A percentile compares a stretch with the other conserved stretches of the same genome.
phyloP scores from a whole-genome alignment of 345 rosid species.

The Cochlearia excelsa region DNA sequence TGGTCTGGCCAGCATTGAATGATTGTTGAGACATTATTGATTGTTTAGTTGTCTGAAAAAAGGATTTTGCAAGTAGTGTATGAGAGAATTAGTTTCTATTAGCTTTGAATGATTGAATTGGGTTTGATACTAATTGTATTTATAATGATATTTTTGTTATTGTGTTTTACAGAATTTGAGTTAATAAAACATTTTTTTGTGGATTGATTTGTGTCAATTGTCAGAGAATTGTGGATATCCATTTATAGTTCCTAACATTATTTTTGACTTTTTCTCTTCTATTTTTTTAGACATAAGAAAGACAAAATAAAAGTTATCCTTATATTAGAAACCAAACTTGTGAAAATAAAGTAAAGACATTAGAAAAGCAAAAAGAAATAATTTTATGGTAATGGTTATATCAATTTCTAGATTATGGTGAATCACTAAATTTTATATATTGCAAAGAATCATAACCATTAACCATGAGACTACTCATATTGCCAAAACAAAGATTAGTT shows the following conservation, averaged over 20 bases:
- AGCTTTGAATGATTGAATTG: conserved; percentile 24
- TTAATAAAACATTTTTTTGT: conserved; percentile 6
- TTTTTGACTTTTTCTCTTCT: conserved; percentile 17
- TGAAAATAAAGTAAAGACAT: too few species aligned
- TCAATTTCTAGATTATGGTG: too few species aligned
- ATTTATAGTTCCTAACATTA: conserved; percentile 14
- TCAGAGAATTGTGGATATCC: conserved; percentile 31
- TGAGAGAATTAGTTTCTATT: conserved; percentile 9
- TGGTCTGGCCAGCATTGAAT: conserved; percentile 33
- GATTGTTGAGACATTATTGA: conserved; percentile 36
- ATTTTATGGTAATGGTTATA: too few species aligned
- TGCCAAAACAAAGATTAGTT: too few species aligned
- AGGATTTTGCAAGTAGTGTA: neutral
- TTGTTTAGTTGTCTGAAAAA: conserved; percentile 15
- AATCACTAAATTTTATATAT: too few species aligned
- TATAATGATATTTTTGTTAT: conserved; percentile 18
- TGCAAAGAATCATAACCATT: too few species aligned
- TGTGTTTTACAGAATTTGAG: conserved; percentile 1
- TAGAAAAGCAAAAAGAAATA: too few species aligned
- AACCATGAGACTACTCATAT: too few species aligned
- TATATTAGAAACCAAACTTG: too few species aligned
- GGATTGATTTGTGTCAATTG: conserved; percentile 23
- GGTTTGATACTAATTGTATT: conserved; percentile 17
- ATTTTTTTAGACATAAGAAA: too few species aligned
- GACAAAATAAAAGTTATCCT: too few species aligned